Evolutionary conservation across 768 basidiomycete genomes (phyloP).

Genomic region (Galerina sulciceps): DNA sequence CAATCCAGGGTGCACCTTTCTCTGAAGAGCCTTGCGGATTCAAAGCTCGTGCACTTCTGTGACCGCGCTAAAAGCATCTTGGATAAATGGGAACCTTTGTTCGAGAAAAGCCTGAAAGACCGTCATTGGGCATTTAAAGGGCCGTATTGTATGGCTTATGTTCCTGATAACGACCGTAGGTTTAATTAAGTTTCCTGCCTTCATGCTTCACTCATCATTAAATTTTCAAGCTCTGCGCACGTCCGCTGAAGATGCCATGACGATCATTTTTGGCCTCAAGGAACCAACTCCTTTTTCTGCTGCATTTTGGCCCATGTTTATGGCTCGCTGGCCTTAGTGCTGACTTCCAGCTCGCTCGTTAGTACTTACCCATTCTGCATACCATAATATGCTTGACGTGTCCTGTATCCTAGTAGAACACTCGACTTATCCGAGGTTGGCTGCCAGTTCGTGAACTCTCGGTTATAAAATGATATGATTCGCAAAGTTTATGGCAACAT

Average conservation of each 20-base stretch:
- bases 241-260: slow-evolving; percentile 4
- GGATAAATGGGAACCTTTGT: slow-evolving; percentile 21
- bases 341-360: not conserved
- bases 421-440: no score
- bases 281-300: slow-evolving; percentile 9
- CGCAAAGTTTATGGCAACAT: no score
- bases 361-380: no score
- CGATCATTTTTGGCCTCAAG: slow-evolving; percentile 16
- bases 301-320: slow-evolving; percentile 24
- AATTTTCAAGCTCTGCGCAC: slow-evolving; percentile 22
- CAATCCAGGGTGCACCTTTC: slow-evolving; percentile 17
- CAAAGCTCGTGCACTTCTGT: not conserved
- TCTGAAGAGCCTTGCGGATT: slow-evolving; percentile 3
- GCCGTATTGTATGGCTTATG: slow-evolving; percentile 16
- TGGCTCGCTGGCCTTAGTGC: slow-evolving; percentile 9
- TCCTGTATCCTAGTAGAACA: no score
- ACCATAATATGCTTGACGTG: no score
- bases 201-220: not conserved
- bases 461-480: no score
- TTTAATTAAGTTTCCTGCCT: not conserved
- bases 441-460: no score
- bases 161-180: slow-evolving; percentile 21
- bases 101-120: slow-evolving; percentile 12
- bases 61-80: slow-evolving; percentile 12
- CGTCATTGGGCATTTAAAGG: slow-evolving; percentile 22